Percentiles rank a stretch among this genome's conserved stretches.
These are phyloP conservation scores for Taxillus chinensis DNA, from an alignment of 164 flowering plant species.

Conservation along the genomic window DNA sequence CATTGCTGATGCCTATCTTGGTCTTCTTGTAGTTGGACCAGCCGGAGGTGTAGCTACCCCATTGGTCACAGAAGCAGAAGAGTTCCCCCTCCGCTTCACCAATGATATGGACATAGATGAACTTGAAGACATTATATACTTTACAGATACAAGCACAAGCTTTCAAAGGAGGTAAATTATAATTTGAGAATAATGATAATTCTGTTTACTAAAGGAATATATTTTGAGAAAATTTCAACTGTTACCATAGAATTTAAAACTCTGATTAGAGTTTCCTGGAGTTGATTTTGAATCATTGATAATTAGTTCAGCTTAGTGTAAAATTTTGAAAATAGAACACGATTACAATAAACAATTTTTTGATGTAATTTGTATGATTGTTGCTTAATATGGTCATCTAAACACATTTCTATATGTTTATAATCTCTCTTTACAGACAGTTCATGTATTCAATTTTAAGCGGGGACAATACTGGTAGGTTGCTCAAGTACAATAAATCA, in stretches of 20 bases:
- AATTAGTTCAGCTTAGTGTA: no score
- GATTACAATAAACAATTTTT: background rate
- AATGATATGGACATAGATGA: slow-evolving; percentile 64
- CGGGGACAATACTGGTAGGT: slow-evolving; percentile 50
- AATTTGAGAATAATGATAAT: no score
- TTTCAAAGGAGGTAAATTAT: slow-evolving; percentile 44
- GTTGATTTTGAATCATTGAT: no score
- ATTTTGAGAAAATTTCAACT: no score
- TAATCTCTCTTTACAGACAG: slow-evolving; percentile 24
- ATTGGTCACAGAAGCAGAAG: slow-evolving; percentile 36
- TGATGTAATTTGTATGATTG: background rate
- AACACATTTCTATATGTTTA: background rate
- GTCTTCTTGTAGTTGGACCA: slow-evolving; percentile 52
- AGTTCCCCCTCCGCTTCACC: slow-evolving; percentile 39
- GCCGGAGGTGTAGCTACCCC: slow-evolving; percentile 50
- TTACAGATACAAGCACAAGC: slow-evolving; percentile 46
- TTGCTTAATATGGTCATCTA: background rate
- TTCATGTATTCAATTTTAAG: slow-evolving; percentile 31
- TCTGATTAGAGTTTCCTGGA: no score
- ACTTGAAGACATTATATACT: slow-evolving; percentile 36
- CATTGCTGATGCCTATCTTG: slow-evolving; percentile 63
- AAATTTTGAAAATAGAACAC: background rate
- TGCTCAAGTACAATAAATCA: slow-evolving; percentile 42
- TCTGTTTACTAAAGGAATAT: no score
- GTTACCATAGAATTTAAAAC: no score